A percentile compares a stretch with the other conserved stretches of the same genome.
These are phyloP conservation scores for Iris pallida DNA, from an alignment of 116 monocot species.

Conservation along the genomic window DNA sequence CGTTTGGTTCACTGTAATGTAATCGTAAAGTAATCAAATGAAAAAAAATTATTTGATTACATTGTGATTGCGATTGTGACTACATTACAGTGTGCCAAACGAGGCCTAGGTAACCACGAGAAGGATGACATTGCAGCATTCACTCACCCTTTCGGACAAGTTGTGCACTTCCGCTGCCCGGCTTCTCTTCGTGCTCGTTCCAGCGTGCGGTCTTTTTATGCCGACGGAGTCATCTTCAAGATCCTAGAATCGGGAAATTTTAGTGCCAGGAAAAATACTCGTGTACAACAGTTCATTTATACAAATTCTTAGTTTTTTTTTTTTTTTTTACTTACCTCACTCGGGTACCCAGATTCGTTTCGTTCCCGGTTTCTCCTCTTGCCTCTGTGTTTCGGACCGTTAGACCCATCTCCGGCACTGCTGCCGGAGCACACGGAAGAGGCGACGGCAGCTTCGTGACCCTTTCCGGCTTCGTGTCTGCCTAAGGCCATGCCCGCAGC, in stretches of 20 bases:
- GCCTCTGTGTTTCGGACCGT: conserved; percentile 29
- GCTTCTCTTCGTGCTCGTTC: conserved; percentile 41
- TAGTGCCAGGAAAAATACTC: not conserved
- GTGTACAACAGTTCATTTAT: not conserved
- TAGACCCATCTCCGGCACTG: conserved; percentile 27
- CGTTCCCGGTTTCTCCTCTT: conserved; percentile 48
- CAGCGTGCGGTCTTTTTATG: conserved; percentile 36
- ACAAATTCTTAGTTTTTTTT: not conserved
- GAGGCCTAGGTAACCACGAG: not conserved
- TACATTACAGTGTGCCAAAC: too few species aligned
- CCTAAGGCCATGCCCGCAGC: conserved; percentile 4
- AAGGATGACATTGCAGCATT: not conserved
- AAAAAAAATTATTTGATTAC: too few species aligned
- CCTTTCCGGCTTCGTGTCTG: conserved; percentile 28
- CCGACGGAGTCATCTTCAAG: conserved; percentile 59
- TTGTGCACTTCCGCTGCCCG: conserved; percentile 96
- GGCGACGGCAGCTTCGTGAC: conserved; percentile 38
- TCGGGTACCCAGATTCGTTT: conserved; percentile 54
- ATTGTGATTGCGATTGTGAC: too few species aligned
- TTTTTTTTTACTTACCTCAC: conserved; percentile 61
- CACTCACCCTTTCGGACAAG: conserved; percentile 91
- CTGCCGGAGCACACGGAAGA: conserved; percentile 80
- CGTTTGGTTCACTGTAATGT: too few species aligned
- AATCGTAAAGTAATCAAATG: too few species aligned
- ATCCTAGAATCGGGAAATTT: conserved; percentile 36